Conservation (phyloP, 129 eudicot genomes). For the Apium graveolens region DNA sequence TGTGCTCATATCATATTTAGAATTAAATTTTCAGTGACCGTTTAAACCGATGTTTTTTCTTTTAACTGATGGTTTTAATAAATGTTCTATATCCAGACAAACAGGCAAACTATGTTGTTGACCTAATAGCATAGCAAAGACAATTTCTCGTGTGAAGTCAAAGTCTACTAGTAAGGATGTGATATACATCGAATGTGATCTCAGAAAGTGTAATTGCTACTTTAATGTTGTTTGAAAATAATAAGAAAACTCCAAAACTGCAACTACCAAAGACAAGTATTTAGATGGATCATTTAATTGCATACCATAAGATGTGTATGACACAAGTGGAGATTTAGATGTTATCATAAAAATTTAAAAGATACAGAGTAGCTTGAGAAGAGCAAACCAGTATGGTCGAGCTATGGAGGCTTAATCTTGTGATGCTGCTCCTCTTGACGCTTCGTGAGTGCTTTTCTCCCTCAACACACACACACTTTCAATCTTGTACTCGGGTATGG, state of each 20-base stretch:
- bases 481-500: no score
- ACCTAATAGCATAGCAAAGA: no score
- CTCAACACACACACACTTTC: background rate
- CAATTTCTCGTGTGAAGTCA: background rate
- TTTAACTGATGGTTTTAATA: no score
- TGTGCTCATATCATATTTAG: no score
- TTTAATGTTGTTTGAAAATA: constrained; percentile 2
- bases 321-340: background rate
- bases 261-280: background rate
- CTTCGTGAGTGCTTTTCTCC: background rate
- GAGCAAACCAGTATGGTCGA: background rate
- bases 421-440: background rate
- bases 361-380: background rate
- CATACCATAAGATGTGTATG: background rate
- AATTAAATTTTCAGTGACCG: no score
- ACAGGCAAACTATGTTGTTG: no score
- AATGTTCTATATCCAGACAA: no score
- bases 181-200: no score
- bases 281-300: background rate
- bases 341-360: background rate
- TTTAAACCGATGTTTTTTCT: no score
- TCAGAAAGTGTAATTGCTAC: background rate
- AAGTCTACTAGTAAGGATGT: background rate
- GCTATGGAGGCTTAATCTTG: background rate
- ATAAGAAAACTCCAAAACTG: background rate